Base-by-base conservation (phyloP, 2,329 filamentous ascomycete genomes). In the Dothistroma pini region DNA sequence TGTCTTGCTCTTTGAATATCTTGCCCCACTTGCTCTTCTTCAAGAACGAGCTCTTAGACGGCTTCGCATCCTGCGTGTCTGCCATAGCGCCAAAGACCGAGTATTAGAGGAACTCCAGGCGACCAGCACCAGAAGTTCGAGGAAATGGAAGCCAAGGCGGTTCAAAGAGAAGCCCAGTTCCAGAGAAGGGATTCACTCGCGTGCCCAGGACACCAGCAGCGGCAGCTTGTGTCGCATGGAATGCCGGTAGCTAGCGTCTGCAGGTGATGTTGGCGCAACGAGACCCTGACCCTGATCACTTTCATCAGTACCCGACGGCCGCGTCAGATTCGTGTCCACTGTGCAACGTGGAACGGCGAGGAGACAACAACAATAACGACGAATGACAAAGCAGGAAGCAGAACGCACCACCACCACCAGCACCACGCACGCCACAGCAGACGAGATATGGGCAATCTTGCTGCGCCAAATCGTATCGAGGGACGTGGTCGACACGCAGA, bases 11-110 rank as follows among this genome's bases (percentile, higher is more conserved):
- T 64, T 72, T 71, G 54, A 72, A 64, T 35, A 72, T 66, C 56
- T 71, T 71, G 47, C 64, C 67, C 71, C 70, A 73, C 65, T 73
- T 73, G 64, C 66, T 70, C 63, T 70, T 71, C 52, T 63, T 65
- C 52, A 68, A 56, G 63, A 72, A 70, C 21, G 63, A 58, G 54
- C 65, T 68, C 62, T 47, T 63, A 60, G 61, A 61, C 25, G 56
- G 56, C 50, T 66, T 67, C 51, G 57, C 58, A 41, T 67, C 63
- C 44, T 68, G 65, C 32, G 56, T 50, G 49, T 67, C 65, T 44
- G 62, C 63, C 63, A 64, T 67, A 38, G 44, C 31, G 25, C 41
- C 41, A 21, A 31, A 32, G 51, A 19, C 31, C n/a, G 25, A n/a
- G n/a, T 32, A 31, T 31, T 31, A 53, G 19, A 12, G 19, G 5